Evolutionary conservation across 202 grass and related monocot genomes (phyloP), one percentile per base, ranked within the genome.

Genomic region (Cymbopogon flexuosus): DNA sequence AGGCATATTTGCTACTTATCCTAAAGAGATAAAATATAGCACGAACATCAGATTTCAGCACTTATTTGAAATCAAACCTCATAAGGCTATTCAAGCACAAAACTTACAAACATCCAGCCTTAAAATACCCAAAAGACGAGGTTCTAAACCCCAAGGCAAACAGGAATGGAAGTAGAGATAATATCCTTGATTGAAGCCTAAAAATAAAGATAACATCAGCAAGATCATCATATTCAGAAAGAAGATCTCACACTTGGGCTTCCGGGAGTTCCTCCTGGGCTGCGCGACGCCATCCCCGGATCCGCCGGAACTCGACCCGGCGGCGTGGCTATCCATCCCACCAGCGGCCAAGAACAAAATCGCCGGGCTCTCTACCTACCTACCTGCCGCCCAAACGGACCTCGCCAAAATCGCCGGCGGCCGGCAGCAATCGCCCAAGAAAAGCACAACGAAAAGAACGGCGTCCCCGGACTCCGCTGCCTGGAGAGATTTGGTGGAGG

Each of bases 171-270:
- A 36, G 10, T 9, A 13, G 16, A 14, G 10, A 78, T 23, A 16
- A 16, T 5, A 37, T 66, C 1, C 8, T 47, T 49, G 11, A 2
- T 54, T 24, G 1, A 51, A 16, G 31, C 45, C 76, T 23, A 39
- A 27, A 39, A 68, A 49, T 31, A 80, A 18, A 66, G 21, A 73
- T 12, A 67, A 51, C 10, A 79, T 15, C 29, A 56, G 15, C 43
- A 79, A 59, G 37, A 83, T 66, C 29, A 75, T 75, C 33, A 40
- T 10, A 62, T n/a, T 42, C 19, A 51, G 58, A 39, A 5, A 15
- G 49, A 71, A 86, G 73, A 86, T 89, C 86, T 91, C 77, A 93
- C 91, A 89, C 80, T 89, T 94, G 80, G 92, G 92, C 85, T 80
- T 83, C 81, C 81, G 72, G 47, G 92, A 87, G 79, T 79, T 78